These are phyloP conservation scores for Neophaeococcomyces mojaviensis DNA, from an alignment of 2,329 filamentous ascomycete genomes.

Conservation along the genomic window DNA sequence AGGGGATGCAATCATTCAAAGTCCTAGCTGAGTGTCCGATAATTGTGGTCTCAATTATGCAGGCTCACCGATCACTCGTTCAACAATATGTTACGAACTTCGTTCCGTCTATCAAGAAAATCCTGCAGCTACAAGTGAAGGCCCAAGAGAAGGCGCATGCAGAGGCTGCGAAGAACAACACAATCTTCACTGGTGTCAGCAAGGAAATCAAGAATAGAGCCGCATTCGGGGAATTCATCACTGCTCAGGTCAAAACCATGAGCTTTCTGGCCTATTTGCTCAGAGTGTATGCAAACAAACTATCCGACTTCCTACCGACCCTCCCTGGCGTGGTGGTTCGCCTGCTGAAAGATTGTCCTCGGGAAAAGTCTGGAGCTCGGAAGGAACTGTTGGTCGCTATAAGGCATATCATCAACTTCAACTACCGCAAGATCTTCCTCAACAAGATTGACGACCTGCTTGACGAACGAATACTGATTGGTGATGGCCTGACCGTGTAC, in stretches of 20 bases:
- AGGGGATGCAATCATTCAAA: slow-evolving; percentile 98
- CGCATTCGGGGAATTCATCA: slow-evolving; percentile 96
- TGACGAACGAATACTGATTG: slow-evolving; percentile 88
- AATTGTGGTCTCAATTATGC: slow-evolving; percentile 96
- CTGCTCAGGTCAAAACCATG: slow-evolving; percentile 98
- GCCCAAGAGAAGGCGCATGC: slow-evolving; percentile 87
- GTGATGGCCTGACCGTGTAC: slow-evolving; percentile 91
- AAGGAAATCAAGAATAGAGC: slow-evolving; percentile 87
- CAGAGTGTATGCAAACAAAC: slow-evolving; percentile 74
- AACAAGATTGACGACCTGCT: slow-evolving; percentile 90
- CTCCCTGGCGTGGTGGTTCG: slow-evolving; percentile 86
- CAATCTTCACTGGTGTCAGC: slow-evolving; percentile 86
- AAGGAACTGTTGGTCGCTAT: slow-evolving; percentile 96
- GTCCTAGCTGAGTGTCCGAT: slow-evolving; percentile 96
- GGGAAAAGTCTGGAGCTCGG: slow-evolving; percentile 85
- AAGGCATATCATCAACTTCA: slow-evolving; percentile 98
- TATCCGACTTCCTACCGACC: slow-evolving; percentile 78
- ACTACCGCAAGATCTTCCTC: slow-evolving; percentile 90
- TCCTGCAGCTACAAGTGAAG: slow-evolving; percentile 79
- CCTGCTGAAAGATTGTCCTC: slow-evolving; percentile 83
- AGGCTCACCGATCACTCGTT: slow-evolving; percentile 76
- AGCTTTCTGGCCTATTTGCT: slow-evolving; percentile 93
- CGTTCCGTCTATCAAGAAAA: slow-evolving; percentile 86
- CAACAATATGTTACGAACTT: slow-evolving; percentile 82
- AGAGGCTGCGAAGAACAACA: slow-evolving; percentile 70